Conservation (phyloP, 208 protist species). For the Endotrypanum monterogeii region DNA sequence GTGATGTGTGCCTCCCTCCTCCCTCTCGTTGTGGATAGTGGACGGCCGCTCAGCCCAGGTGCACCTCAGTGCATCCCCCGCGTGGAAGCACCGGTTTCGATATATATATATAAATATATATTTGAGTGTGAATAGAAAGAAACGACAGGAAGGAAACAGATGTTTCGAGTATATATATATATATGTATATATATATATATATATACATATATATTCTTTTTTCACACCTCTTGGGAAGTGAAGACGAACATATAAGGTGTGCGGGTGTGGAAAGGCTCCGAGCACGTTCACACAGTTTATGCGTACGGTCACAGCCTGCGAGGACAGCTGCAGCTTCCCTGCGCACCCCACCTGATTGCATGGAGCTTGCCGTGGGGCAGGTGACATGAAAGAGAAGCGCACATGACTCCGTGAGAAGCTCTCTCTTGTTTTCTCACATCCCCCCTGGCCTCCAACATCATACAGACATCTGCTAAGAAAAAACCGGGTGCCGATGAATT, state of each 20-base stretch:
- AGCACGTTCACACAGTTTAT: not conserved
- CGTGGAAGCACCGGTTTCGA: not conserved
- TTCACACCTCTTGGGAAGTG: not conserved
- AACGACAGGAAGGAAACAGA: not conserved
- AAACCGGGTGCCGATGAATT: not conserved
- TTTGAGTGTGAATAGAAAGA: not conserved
- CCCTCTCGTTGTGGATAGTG: not conserved
- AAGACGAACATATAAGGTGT: not conserved
- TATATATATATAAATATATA: too few relatives aligned
- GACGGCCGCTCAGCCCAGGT: not conserved
- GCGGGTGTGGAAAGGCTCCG: not conserved
- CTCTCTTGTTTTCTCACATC: not conserved
- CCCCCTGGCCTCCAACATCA: not conserved
- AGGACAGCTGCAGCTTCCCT: not conserved
- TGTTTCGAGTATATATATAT: too few relatives aligned
- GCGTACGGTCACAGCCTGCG: not conserved
- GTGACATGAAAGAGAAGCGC: not conserved
- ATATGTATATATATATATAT: too few relatives aligned
- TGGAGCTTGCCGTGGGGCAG: not conserved
- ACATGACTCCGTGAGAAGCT: not conserved
- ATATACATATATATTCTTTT: too few relatives aligned
- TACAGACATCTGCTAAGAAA: not conserved
- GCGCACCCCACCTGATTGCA: not conserved
- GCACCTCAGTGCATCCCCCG: not conserved
- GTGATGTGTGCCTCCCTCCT: too few relatives aligned